Conservation (phyloP, 2,329 filamentous ascomycete genomes). For the Teratosphaeria pseudoeucalypti region DNA sequence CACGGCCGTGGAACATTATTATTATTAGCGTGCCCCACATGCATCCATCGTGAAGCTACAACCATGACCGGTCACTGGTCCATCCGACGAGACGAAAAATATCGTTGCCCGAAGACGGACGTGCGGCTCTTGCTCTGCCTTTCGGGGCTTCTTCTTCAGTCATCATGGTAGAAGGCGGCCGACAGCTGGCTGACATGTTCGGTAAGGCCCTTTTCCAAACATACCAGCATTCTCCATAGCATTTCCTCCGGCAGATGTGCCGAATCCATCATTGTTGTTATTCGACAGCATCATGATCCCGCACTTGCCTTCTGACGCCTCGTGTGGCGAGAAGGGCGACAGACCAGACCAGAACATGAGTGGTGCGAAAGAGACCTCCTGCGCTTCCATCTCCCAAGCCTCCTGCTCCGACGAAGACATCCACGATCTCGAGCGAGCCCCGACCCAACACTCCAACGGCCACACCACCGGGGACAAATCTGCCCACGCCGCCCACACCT, state of each 20-base stretch:
- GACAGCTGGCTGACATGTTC: no score
- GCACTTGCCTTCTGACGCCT: not conserved
- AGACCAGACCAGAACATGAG: not conserved
- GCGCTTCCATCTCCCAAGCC: not conserved
- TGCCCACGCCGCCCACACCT: constrained; percentile 1
- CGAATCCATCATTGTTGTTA: not conserved
- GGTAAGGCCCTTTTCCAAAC: no score
- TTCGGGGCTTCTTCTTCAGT: no score
- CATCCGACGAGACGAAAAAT: not conserved
- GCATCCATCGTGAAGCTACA: not conserved
- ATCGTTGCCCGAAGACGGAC: not conserved
- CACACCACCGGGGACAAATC: not conserved
- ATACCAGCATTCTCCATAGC: no score
- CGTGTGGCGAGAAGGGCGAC: not conserved
- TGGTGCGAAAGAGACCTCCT: not conserved
- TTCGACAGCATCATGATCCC: not conserved
- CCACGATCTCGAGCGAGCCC: constrained; percentile 14
- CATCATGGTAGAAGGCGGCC: no score
- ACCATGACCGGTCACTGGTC: no score
- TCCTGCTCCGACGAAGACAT: not conserved
- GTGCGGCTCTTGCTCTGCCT: not conserved
- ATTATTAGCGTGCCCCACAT: not conserved
- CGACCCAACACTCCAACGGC: constrained; percentile 2
- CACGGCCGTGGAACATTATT: not conserved
- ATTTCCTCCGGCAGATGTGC: no score